Percentiles rank a stretch among this genome's conserved stretches.
Evolutionary conservation across 352 stramenopile species (phyloP).

Genomic region (Phytophthora sp.): DNA sequence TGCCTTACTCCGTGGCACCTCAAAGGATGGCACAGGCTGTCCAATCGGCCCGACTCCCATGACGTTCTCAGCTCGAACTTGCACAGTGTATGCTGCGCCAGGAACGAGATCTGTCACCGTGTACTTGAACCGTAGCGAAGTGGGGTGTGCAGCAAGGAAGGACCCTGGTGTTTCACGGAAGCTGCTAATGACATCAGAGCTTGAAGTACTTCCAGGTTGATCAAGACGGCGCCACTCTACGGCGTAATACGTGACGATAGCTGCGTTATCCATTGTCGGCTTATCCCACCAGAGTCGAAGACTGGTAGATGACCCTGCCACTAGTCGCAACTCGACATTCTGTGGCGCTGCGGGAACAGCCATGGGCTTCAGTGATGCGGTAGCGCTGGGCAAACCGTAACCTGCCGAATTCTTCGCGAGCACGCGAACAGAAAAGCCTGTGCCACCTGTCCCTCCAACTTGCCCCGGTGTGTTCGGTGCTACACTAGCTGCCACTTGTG

Average conservation of each 20-base stretch:
- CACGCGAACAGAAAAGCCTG: conserved; percentile 69
- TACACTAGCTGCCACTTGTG: conserved; percentile 36
- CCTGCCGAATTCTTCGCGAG: conserved; percentile 68
- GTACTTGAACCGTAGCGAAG: conserved; percentile 73
- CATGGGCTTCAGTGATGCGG: conserved; percentile 88
- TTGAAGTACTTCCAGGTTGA: conserved; percentile 5
- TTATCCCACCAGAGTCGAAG: conserved; percentile 90
- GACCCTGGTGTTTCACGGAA: conserved; percentile 52
- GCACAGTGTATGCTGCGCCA: conserved; percentile 55
- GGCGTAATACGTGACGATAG: conserved; percentile 84
- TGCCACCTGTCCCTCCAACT: conserved; percentile 36
- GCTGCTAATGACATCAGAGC: conserved; percentile 3
- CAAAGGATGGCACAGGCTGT: conserved; percentile 50
- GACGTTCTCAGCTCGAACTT: conserved; percentile 73
- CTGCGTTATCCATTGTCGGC: conserved; percentile 85
- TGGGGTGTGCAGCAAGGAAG: conserved; percentile 55
- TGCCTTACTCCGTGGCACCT: conserved; percentile 65
- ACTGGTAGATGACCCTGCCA: conserved; percentile 65
- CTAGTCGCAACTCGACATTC: conserved; percentile 77
- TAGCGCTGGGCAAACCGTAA: conserved; percentile 61
- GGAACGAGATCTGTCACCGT: conserved; percentile 55
- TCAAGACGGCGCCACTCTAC: conserved; percentile 84
- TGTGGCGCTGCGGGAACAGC: conserved; percentile 74
- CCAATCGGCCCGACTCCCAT: conserved; percentile 60
- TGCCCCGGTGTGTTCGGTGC: conserved; percentile 40